Conservation (phyloP, 805 yeast species). For the Starmerella roubikii region DNA sequence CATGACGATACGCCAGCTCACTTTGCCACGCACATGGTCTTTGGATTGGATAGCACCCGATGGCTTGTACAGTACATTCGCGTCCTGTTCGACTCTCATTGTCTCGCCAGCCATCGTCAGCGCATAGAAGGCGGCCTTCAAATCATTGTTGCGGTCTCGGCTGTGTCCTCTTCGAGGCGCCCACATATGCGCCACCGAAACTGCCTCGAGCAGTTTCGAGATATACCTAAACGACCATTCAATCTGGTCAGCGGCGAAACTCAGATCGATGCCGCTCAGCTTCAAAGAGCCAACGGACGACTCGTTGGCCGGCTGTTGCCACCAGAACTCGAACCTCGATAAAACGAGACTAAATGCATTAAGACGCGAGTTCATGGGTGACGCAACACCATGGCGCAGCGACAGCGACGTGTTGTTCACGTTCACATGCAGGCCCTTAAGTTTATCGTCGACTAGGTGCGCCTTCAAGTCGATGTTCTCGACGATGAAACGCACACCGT, state of each 20-base stretch:
- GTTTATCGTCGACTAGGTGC: neutral
- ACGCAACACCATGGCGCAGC: constrained; percentile 9
- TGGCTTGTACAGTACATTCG: constrained; percentile 80
- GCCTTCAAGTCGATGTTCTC: constrained; percentile 11
- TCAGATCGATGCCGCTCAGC: constrained; percentile 14
- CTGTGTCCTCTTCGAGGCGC: too few relatives aligned
- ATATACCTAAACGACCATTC: constrained; percentile 11
- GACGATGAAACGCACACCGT: constrained; percentile 8
- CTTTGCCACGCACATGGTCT: constrained; percentile 63
- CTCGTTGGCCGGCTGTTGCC: constrained; percentile 9
- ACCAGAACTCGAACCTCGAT: constrained; percentile 27
- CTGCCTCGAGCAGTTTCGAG: constrained; percentile 2
- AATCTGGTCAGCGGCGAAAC: constrained; percentile 13
- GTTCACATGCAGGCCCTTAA: constrained; percentile 10
- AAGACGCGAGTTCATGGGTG: constrained; percentile 5
- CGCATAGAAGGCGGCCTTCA: constrained; percentile 11
- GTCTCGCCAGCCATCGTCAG: constrained; percentile 32
- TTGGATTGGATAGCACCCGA: constrained; percentile 62
- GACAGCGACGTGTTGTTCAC: constrained; percentile 19
- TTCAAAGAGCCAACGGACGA: constrained; percentile 13
- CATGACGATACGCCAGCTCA: constrained; percentile 78
- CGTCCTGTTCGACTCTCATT: constrained; percentile 59
- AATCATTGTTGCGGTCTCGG: constrained; percentile 1
- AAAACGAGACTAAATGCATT: constrained; percentile 23
- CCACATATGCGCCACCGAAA: neutral